Evolutionary conservation across 169 alveolate genomes (phyloP), one percentile per base, ranked within the genome.

Genomic region (Ichthyophthirius multifiliis): DNA sequence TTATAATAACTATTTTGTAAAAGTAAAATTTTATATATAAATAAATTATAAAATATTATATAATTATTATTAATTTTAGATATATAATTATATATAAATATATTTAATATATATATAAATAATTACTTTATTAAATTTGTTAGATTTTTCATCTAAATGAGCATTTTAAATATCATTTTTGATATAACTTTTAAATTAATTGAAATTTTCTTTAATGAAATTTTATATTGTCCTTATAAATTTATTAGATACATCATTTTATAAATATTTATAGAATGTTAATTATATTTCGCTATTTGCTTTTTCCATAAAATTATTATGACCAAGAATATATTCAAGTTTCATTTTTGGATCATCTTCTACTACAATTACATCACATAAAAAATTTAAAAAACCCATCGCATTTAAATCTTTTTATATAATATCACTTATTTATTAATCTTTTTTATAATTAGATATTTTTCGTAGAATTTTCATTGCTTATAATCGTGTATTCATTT

Each of bases 281-380:
- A 34, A 37, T 67, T 67, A 27, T 5, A 67, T 67, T n/a, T 67
- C 77, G 20, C n/a, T 37, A 30, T 67, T 41, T 18, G 62, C 77
- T 20, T 67, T 41, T 35, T 67, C 77, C 62, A 67, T 34, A 39
- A 67, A 67, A 27, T 67, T 41, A 15, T 41, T 34, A 7, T 37
- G 39, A 67, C 77, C 43, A 15, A 67, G 31, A 67, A 67, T 67
- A n/a, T 67, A 67, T 23, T 67, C 77, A 10, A 67, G 41, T 39
- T 67, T 67, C 63, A 41, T 34, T 15, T 67, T 67, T n/a, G 77
- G 2, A 9, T 67, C 55, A 16, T 35, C 48, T 6, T 67, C 77
- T 15, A 18, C 39, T 7, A 41, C 43, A 39, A 67, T 67, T 16
- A 67, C 77, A 35, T 67, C 77, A 41, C 77, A 67, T 62, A 67